phyloP scores from a whole-genome alignment of 768 basidiomycete genomes.

The Lepiota brunneoincarnata region DNA sequence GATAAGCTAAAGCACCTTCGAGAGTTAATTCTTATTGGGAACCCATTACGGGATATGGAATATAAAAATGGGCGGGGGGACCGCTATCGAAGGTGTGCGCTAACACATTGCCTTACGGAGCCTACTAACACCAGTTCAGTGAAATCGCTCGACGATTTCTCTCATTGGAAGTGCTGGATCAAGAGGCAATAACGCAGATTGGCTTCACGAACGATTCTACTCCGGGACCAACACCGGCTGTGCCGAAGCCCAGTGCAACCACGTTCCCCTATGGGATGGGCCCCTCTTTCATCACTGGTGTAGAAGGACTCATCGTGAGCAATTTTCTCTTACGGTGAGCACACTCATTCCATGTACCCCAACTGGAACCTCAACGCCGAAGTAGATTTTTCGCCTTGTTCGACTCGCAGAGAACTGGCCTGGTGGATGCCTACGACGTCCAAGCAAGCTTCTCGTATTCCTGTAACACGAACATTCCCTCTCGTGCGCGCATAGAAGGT shows the following conservation, averaged over 20 bases:
- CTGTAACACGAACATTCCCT: conserved; percentile 78
- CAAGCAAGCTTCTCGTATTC: conserved; percentile 91
- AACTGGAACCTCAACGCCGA: conserved; percentile 9
- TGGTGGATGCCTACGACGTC: conserved; percentile 76
- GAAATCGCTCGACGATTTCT: conserved; percentile 81
- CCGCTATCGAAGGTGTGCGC: conserved; percentile 64
- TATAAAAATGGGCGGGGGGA: conserved; percentile 54
- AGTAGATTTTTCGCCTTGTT: conserved; percentile 81
- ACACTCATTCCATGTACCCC: neutral
- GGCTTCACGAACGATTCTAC: conserved; percentile 65
- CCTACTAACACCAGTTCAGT: conserved; percentile 35
- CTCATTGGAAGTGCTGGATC: conserved; percentile 80
- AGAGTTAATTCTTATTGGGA: conserved; percentile 73
- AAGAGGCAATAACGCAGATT: conserved; percentile 75
- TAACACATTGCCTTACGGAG: neutral
- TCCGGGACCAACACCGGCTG: conserved; percentile 42
- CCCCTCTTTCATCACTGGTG: conserved; percentile 71
- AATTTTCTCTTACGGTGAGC: conserved; percentile 77
- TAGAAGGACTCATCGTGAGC: conserved; percentile 64
- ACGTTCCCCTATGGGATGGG: conserved; percentile 78
- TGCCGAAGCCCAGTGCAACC: conserved; percentile 54
- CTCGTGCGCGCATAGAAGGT: conserved; percentile 72
- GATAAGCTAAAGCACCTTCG: conserved; percentile 62
- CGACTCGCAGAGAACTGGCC: conserved; percentile 68
- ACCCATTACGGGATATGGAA: conserved; percentile 68